Evolutionary conservation across 2,329 filamentous ascomycete genomes (phyloP), one percentile per base, ranked within the genome.

Genomic region (Aaosphaeria pasadenensis): DNA sequence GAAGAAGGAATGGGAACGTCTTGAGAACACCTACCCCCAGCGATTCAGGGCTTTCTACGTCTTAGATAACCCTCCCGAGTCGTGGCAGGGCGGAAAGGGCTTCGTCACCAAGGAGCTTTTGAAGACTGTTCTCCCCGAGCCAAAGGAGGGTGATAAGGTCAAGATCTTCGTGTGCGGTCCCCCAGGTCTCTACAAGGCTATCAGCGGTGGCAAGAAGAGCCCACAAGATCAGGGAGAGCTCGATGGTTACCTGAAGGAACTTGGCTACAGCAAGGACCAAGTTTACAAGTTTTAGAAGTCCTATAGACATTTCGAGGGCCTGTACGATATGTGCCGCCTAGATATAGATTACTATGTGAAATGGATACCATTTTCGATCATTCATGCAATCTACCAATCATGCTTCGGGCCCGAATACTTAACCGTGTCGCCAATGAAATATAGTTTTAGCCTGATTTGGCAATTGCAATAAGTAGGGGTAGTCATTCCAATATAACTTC

Each of bases 151-250:
- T 40, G 88, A 88, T 57, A 94, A 96, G 76, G 85, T 96, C 78
- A 97, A 97, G 84, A 74, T 97, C 54, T 97, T 99, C 66, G 89
- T 99, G 35, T 97, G 92, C 73, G 92, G 92, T 0, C 94, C 94
- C 9, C 91, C 92, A 3, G 88, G 86, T 39, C 71, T 97, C 80
- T 96, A 96, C 84, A 95, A 96, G 73, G 88, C 91, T 50, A 85
- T 97, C 59, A 92, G 88, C 35, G 94, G 94, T 32, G 74, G 75
- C 64, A 97, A 99, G 88, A 86, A 87, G 71, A 94, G 87, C 74
- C 91, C 91, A n/a, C 80, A 83, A 63, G 91, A 99, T 71, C 94
- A 99, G 77, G 94, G 94, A 59, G 92, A 97, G 76, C 79, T 99
- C 57, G 77, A 77, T 6, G 94, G 89, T 54, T 77, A 86, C 55